Percentiles rank a stretch among this genome's conserved stretches.
These are phyloP conservation scores for Boletus sp. DNA, from an alignment of 1,284 basidiomycete genomes.

Conservation along the genomic window DNA sequence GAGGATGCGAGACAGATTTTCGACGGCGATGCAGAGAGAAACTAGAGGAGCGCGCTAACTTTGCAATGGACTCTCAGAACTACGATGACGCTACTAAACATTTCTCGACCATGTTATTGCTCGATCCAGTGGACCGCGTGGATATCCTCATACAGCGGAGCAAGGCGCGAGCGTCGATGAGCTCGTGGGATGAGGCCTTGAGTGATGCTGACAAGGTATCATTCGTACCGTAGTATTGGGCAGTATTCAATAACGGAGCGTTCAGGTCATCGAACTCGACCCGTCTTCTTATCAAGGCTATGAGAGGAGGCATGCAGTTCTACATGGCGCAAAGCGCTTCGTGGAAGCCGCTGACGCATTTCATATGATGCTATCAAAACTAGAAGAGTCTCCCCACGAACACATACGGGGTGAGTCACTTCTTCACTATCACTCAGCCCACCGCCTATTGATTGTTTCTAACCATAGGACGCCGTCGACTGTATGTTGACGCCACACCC, in stretches of 20 bases:
- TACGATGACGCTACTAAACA: background rate
- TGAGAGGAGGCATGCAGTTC: background rate
- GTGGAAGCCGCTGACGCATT: background rate
- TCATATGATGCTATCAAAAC: background rate
- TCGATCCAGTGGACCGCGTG: background rate
- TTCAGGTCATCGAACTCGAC: background rate
- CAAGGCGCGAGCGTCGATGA: background rate
- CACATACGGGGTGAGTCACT: background rate
- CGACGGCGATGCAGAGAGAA: background rate
- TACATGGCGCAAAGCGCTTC: background rate
- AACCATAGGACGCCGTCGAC: background rate
- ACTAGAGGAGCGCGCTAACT: background rate
- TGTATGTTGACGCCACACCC: background rate
- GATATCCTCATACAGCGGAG: background rate
- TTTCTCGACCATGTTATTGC: background rate
- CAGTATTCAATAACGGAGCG: background rate
- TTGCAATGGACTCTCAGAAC: background rate
- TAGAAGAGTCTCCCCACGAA: background rate
- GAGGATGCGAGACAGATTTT: background rate
- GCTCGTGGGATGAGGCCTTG: background rate
- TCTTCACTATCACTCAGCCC: background rate
- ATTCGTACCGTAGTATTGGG: background rate
- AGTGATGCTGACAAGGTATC: constrained; percentile 1
- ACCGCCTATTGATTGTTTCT: background rate
- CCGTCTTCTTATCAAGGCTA: background rate